Evolutionary conservation across 495 filamentous ascomycete genomes (phyloP), one percentile per base, ranked within the genome.

Genomic region (Hypoxylon perforatum): DNA sequence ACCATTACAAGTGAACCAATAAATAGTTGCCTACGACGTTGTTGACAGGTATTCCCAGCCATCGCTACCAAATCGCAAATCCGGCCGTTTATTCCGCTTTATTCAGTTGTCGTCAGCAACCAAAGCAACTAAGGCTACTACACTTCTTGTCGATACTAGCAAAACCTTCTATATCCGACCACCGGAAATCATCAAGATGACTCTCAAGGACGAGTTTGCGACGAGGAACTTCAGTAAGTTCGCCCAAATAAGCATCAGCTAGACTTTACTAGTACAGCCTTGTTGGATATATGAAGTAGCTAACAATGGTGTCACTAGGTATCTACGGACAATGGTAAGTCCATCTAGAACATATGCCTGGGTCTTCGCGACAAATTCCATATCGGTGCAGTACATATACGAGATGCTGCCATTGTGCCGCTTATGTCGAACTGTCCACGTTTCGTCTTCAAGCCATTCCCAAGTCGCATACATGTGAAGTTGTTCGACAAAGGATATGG

Each of bases 251-350:
- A n/a, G 47, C 25, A 23, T 57, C 39, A 12, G 35, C 30, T 33
- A 54, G n/a, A n/a, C n/a, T n/a, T n/a, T 49, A 48, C 53, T 23
- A 38, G 18, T 33, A 10, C 21, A 41, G 38, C 58, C 45, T 28
- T 10, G 14, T 45, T 54, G 18, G 44, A 36, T 56, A 19, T 18
- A 47, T 21, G 9, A 61, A 44, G 42, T 42, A 33, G 44, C 59
- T 72, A 52, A 75, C 54, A 47, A 61, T 28, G 42, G 57, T 45
- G 46, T 11, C 48, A 61, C 45, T 75, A 99, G 95, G 96, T 86
- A 99, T 99, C 81, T 99, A 99, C 75, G 95, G 91, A 76, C 95
- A 99, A 96, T 99, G 95, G 95, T 99, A 78, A 86, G 90, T 86
- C 22, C 21, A 25, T 14, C 5, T 5, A 69, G 4, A 14, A 17